Conservation (phyloP, 129 eudicot species). For the Gnaphalium uliginosum region DNA sequence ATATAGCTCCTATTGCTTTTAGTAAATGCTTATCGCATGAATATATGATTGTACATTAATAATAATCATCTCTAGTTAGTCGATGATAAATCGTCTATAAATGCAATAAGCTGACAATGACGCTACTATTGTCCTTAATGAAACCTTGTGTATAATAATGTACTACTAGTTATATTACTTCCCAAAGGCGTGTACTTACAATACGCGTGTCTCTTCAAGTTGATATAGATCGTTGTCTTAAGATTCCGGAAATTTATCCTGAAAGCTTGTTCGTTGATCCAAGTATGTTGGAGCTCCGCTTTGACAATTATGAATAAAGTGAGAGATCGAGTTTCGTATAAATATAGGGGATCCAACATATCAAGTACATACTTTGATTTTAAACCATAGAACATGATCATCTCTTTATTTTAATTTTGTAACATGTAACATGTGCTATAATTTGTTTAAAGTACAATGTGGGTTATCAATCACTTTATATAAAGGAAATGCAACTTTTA, state of each 20-base stretch:
- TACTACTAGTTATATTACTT: no score
- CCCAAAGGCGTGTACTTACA: no score
- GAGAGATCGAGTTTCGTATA: constrained; percentile 20
- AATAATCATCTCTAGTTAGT: no score
- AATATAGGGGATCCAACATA: constrained; percentile 24
- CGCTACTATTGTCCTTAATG: no score
- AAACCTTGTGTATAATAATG: no score
- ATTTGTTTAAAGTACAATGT: not conserved
- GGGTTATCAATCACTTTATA: not conserved
- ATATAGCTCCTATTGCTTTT: no score
- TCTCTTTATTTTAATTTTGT: constrained; percentile 22
- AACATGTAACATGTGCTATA: constrained; percentile 37
- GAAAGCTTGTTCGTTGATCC: not conserved
- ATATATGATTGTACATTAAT: no score
- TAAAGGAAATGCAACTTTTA: not conserved
- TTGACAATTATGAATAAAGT: not conserved
- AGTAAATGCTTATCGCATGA: no score
- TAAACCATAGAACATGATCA: constrained; percentile 47
- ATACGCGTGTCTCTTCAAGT: no score
- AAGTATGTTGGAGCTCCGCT: not conserved
- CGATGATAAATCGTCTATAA: no score
- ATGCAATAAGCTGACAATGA: no score
- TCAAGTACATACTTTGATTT: constrained; percentile 20
- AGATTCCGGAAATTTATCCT: not conserved
- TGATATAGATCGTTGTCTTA: not conserved